Evolutionary conservation across 2,329 filamentous ascomycete species (phyloP).

Genomic region (Aureobasidium sp.): DNA sequence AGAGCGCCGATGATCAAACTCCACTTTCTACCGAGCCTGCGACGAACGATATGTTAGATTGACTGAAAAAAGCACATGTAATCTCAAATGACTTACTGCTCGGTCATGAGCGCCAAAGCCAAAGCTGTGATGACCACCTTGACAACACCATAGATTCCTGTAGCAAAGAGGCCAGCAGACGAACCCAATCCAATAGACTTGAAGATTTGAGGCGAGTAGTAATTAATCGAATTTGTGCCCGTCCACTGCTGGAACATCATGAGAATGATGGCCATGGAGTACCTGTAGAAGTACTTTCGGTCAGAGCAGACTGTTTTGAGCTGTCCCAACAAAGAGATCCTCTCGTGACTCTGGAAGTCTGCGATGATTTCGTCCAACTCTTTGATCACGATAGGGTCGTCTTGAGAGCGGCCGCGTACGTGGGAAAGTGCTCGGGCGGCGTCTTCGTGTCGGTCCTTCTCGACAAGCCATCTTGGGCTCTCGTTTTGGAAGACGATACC

Average conservation of each 20-base stretch:
- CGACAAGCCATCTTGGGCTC: slow-evolving; percentile 48
- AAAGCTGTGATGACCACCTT: slow-evolving; percentile 39
- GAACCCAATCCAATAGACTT: slow-evolving; percentile 35
- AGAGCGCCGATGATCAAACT: slow-evolving; percentile 35
- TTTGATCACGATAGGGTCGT: slow-evolving; percentile 31
- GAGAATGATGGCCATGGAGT: slow-evolving; percentile 35
- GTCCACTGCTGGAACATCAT: slow-evolving; percentile 40
- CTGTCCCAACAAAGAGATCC: slow-evolving; percentile 33
- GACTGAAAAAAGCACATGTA: background rate
- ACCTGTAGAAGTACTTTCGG: slow-evolving; percentile 35
- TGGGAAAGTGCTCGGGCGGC: slow-evolving; percentile 36
- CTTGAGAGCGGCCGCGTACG: slow-evolving; percentile 31
- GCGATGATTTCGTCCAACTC: slow-evolving; percentile 18
- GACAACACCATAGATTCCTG: slow-evolving; percentile 41
- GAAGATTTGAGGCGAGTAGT: slow-evolving; percentile 32
- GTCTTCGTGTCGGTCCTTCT: slow-evolving; percentile 41
- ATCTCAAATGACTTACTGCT: slow-evolving; percentile 24
- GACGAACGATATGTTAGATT: background rate
- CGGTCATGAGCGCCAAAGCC: slow-evolving; percentile 39
- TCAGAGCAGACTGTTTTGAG: slow-evolving; percentile 32
- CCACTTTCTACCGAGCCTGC: slow-evolving; percentile 36
- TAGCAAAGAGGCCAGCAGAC: slow-evolving; percentile 38
- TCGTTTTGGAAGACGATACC: slow-evolving; percentile 48
- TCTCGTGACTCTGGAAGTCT: slow-evolving; percentile 38
- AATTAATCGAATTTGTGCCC: slow-evolving; percentile 27